These are phyloP conservation scores for Fallopia convolvulus DNA, from an alignment of 148 eudicot species.

Conservation along the genomic window DNA sequence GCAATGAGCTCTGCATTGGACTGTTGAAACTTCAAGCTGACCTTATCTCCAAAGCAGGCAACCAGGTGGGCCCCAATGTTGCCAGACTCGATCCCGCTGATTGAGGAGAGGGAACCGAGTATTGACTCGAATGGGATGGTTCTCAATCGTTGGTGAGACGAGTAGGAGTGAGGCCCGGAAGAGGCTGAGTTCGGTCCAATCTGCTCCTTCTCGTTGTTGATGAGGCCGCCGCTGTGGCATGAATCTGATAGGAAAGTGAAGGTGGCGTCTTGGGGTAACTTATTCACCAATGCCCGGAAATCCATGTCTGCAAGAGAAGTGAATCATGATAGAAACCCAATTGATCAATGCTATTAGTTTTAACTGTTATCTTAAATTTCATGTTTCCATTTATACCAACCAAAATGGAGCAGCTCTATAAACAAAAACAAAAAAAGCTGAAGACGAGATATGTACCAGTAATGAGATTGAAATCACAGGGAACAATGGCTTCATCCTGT, in stretches of 20 bases:
- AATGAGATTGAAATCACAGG: constrained; percentile 40
- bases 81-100: constrained; percentile 21
- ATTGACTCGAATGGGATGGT: constrained; percentile 28
- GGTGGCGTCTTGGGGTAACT: constrained; percentile 38
- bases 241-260: constrained; percentile 66
- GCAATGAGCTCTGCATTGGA: not conserved
- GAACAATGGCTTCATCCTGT: constrained; percentile 39
- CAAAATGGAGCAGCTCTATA: not conserved
- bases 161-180: not conserved
- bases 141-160: constrained; percentile 14
- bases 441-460: constrained; percentile 24
- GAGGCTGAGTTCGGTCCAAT: constrained; percentile 27
- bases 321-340: no score
- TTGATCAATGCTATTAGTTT: no score
- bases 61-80: constrained; percentile 34
- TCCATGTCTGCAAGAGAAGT: constrained; percentile 35
- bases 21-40: constrained; percentile 25
- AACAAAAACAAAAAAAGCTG: not conserved
- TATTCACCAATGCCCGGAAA: constrained; percentile 42
- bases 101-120: constrained; percentile 25
- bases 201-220: constrained; percentile 51
- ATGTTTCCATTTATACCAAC: not conserved
- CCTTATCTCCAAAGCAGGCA: constrained; percentile 15
- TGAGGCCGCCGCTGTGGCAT: constrained; percentile 48
- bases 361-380: not conserved